Conservation (phyloP, 208 protist species). For the Willaertia magna region DNA sequence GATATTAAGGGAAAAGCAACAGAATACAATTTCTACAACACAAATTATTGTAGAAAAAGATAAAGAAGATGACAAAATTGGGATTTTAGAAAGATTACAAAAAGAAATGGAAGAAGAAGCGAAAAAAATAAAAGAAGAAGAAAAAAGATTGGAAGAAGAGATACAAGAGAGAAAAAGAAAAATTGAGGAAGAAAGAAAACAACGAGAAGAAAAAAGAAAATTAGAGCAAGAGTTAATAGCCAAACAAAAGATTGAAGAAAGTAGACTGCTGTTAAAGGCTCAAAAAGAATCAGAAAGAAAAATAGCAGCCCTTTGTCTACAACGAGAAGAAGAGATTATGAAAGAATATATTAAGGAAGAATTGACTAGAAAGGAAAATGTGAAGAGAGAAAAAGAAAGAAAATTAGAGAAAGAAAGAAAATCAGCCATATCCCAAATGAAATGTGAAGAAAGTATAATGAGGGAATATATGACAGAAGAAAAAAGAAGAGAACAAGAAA, state of each 20-base stretch:
- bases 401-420: neutral
- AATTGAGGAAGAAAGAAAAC: constrained; percentile 6
- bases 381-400: constrained; percentile 9
- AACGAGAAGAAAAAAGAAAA: constrained; percentile 7
- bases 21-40: neutral
- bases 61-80: neutral
- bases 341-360: neutral
- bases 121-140: constrained; percentile 1
- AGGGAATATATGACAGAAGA: too few species aligned
- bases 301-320: neutral
- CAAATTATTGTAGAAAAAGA: neutral
- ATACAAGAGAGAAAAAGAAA: constrained; percentile 11
- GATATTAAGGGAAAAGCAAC: neutral
- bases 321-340: neutral
- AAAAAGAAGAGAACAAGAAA: constrained; percentile 13
- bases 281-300: neutral
- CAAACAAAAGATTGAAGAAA: neutral
- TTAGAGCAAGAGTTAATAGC: neutral
- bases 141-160: constrained; percentile 3
- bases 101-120: constrained; percentile 14
- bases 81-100: constrained; percentile 11
- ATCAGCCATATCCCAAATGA: neutral
- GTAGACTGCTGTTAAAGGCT: neutral
- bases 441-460: too few species aligned
- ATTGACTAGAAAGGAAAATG: neutral